Evolutionary conservation across 192 early-diverging fungal genomes (phyloP).

Genomic region (Linnemannia hyalina): DNA sequence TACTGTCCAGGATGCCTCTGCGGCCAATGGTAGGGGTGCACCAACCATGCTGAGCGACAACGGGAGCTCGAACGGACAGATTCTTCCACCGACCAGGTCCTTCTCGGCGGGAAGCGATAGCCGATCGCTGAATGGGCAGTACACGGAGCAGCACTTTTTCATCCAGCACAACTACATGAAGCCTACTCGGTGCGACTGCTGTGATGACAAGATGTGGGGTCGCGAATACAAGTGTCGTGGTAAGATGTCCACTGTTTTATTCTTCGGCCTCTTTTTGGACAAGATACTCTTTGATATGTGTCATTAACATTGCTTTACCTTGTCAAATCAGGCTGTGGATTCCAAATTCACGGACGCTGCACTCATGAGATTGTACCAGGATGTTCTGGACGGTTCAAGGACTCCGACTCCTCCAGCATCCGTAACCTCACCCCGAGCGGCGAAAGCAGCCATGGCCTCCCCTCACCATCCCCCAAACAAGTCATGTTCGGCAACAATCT

Average conservation of each 20-base stretch:
- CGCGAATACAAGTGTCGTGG: slow-evolving; percentile 63
- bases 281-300: neutral
- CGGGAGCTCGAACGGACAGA: slow-evolving; percentile 44
- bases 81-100: slow-evolving; percentile 47
- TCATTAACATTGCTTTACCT: neutral
- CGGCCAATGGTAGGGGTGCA: neutral
- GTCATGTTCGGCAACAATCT: slow-evolving; percentile 79
- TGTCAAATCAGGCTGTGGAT: slow-evolving; percentile 58
- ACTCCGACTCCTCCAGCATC: slow-evolving; percentile 45
- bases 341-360: slow-evolving; percentile 62
- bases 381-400: slow-evolving; percentile 29
- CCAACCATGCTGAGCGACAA: slow-evolving; percentile 7
- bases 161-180: slow-evolving; percentile 57
- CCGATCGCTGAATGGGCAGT: slow-evolving; percentile 36
- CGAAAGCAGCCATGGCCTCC: slow-evolving; percentile 41
- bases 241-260: slow-evolving; percentile 8
- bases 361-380: slow-evolving; percentile 23
- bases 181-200: slow-evolving; percentile 64
- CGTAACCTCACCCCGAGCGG: slow-evolving; percentile 18
- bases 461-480: slow-evolving; percentile 33
- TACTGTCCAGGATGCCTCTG: slow-evolving; percentile 11
- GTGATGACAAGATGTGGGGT: slow-evolving; percentile 72
- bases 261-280: neutral
- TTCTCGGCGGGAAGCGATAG: slow-evolving; percentile 37
- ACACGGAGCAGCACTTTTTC: slow-evolving; percentile 40